phyloP scores from a whole-genome alignment of 2,329 filamentous ascomycete species.

The Ophiocordyceps camponoti-leonardi region DNA sequence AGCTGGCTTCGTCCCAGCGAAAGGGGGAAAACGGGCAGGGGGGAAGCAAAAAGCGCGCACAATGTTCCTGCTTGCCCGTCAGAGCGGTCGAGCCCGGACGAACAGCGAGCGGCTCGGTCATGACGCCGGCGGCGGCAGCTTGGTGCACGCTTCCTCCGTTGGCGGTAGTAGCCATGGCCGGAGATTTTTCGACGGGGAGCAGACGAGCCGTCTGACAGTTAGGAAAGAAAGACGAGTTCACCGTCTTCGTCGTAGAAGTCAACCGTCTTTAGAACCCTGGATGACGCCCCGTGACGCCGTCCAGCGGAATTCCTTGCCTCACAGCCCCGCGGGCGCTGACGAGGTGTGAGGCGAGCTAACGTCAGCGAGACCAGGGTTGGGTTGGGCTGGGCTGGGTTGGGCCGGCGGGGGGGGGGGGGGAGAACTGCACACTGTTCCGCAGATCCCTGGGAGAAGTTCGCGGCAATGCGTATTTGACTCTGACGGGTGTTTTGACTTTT shows the following conservation, averaged over 20 bases:
- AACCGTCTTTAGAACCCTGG: not conserved
- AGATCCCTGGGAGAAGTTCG: too few relatives aligned
- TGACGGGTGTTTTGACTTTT: too few relatives aligned
- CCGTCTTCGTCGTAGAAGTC: not conserved
- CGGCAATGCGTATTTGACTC: too few relatives aligned
- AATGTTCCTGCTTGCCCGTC: constrained; percentile 96
- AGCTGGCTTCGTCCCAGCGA: constrained; percentile 3
- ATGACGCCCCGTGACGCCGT: not conserved
- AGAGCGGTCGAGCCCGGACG: constrained; percentile 24
- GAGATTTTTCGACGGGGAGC: not conserved
- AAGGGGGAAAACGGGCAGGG: too few relatives aligned
- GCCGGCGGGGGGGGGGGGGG: not conserved
- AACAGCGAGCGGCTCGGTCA: not conserved
- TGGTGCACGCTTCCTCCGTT: not conserved
- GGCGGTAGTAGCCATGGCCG: not conserved
- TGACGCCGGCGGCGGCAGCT: not conserved
- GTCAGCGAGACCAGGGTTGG: not conserved
- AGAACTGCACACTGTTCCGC: not conserved
- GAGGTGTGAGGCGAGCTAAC: not conserved
- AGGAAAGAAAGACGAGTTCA: not conserved
- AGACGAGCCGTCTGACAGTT: not conserved
- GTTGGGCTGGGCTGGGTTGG: too few relatives aligned
- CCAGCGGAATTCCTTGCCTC: not conserved
- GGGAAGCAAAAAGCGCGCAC: constrained; percentile 27
- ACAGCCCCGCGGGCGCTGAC: not conserved